A percentile compares a stretch with the other conserved stretches of the same genome.
Evolutionary conservation across 176 grass and related monocot genomes (phyloP).

Genomic region (Triticum timopheevii): DNA sequence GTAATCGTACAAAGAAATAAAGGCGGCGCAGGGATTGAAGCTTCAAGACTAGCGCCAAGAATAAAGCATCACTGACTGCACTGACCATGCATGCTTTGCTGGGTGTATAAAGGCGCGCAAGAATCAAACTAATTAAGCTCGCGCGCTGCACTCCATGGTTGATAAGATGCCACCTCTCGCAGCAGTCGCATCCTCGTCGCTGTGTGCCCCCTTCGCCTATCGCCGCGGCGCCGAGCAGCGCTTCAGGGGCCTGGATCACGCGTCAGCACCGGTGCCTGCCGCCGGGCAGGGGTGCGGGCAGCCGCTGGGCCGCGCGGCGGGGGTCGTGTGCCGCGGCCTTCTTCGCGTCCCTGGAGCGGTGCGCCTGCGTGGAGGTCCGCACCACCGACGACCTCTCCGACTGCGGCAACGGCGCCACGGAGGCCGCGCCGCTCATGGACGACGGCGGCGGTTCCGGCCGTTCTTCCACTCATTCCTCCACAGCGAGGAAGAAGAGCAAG

Average conservation of each 20-base stretch:
- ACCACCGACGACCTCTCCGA: neutral
- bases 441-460: neutral
- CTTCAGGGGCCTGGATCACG: neutral
- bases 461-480: neutral
- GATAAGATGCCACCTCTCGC: neutral
- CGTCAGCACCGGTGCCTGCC: neutral
- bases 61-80: neutral
- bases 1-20: neutral
- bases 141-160: neutral
- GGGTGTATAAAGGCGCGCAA: neutral
- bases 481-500: neutral
- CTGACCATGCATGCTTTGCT: neutral
- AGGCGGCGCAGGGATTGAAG: neutral
- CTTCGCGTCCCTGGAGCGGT: slow-evolving; percentile 36
- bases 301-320: slow-evolving; percentile 39
- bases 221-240: slow-evolving; percentile 12
- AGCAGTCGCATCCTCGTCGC: neutral
- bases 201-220: slow-evolving; percentile 29
- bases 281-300: too few relatives aligned
- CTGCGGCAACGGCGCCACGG: neutral
- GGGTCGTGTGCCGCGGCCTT: slow-evolving; percentile 7
- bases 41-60: neutral
- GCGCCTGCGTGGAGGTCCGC: slow-evolving; percentile 29
- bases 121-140: neutral
- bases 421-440: neutral